A percentile compares a stretch with the other conserved stretches of the same genome.
Evolutionary conservation across 139 green algal genomes (phyloP).

Genomic region (Pleodorina starrii): DNA sequence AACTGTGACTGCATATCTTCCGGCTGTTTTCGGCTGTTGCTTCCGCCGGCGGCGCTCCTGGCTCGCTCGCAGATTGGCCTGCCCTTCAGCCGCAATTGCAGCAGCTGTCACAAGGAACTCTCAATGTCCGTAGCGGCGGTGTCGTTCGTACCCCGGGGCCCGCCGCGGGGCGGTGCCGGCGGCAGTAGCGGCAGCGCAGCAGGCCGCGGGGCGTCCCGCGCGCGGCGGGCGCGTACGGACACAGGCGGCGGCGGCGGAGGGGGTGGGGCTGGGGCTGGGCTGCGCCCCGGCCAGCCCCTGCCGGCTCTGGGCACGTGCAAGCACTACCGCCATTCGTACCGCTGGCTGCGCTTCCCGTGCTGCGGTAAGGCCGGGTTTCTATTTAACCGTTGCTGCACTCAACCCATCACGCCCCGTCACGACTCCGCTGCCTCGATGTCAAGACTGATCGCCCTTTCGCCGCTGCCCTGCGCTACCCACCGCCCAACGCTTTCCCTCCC

Average conservation of each 20-base stretch:
- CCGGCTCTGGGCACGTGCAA: conserved; percentile 76
- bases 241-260: conserved; percentile 11
- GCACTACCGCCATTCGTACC: conserved; percentile 83
- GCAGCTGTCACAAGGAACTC: conserved; percentile 57
- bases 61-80: conserved; percentile 52
- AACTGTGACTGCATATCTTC: too few relatives aligned
- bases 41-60: too few relatives aligned
- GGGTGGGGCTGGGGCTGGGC: background rate
- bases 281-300: conserved; percentile 68
- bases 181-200: background rate
- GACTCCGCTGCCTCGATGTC: too few relatives aligned
- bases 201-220: background rate
- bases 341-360: conserved; percentile 87
- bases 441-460: too few relatives aligned
- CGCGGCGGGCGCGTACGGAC: background rate
- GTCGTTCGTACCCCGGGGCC: conserved; percentile 52
- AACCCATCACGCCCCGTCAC: too few relatives aligned
- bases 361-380: conserved; percentile 73
- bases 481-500: too few relatives aligned
- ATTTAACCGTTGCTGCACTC: too few relatives aligned
- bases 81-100: conserved; percentile 51
- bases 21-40: too few relatives aligned
- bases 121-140: conserved; percentile 40
- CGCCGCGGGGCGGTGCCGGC: background rate
- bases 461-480: too few relatives aligned